phyloP scores from a whole-genome alignment of 225 moss, liverwort and hornwort genomes.

The Marchantia paleacea region DNA sequence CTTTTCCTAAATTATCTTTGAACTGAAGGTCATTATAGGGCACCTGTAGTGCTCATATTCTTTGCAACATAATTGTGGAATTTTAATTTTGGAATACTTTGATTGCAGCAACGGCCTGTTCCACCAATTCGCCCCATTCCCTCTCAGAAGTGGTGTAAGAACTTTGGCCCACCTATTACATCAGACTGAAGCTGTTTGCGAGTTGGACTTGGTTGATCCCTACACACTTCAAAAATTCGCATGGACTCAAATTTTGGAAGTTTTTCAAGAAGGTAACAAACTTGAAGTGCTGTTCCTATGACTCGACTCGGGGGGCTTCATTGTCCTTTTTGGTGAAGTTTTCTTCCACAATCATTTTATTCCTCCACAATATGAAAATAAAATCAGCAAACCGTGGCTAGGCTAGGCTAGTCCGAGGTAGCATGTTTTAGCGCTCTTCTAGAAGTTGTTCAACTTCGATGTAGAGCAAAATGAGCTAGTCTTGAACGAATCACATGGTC shows the following conservation, averaged over 20 bases:
- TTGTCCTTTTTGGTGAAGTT: background rate
- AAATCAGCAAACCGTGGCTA: background rate
- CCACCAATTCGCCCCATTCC: conserved; percentile 81
- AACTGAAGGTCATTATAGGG: no score
- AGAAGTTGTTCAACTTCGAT: background rate
- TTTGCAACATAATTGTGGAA: background rate
- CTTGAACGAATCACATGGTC: background rate
- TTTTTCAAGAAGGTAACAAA: background rate
- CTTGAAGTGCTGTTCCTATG: background rate
- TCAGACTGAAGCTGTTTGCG: conserved; percentile 12
- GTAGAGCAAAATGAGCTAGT: background rate
- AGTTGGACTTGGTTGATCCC: background rate
- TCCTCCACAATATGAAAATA: background rate
- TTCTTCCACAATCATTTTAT: background rate
- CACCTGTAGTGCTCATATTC: background rate
- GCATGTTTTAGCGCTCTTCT: background rate
- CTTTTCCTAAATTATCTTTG: no score
- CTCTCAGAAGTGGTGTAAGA: conserved; percentile 96
- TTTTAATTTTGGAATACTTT: conserved; percentile 4
- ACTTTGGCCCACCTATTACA: conserved; percentile 59
- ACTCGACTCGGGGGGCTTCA: background rate
- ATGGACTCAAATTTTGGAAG: background rate
- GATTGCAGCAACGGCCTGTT: conserved; percentile 85
- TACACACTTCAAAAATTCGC: background rate
- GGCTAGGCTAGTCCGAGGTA: background rate